Evolutionary conservation across 352 stramenopile genomes (phyloP), one percentile per base, ranked within the genome.

Genomic region (Pythium aquatile): DNA sequence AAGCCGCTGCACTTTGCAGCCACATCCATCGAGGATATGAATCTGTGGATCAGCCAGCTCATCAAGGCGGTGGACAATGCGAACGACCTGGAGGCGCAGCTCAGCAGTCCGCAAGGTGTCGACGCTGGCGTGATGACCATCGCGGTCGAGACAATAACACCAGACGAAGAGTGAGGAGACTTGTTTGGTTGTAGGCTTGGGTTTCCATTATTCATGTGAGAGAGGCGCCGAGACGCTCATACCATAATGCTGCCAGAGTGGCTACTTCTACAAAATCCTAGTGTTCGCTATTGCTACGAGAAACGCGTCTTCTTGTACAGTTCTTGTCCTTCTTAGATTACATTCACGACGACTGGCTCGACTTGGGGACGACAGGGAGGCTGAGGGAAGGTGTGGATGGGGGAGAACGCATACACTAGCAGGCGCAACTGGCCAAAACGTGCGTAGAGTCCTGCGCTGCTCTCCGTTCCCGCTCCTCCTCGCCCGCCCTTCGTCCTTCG

Each of bases 11-110:
- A 87, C 28, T 81, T 91, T 47, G 77, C 79, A 0, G 82, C 78
- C 7, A 69, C 51, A 9, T 81, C 71, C 35, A 78, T 91, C n/a
- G 78, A 85, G 9, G 79, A 87, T 51, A 85, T 91, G 79, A 88
- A 88, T 61, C 69, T 66, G 3, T 91, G 82, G 82, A 86, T 91
- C 59, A 72, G 68, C 0, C 70, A 74, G 16, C 55, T 91, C n/a
- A 77, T 81, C 63, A 78, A 85, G 37, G 79, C 82, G 35, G 81
- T 91, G 55, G 82, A 84, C 5, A 71, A 78, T 28, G 81, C 76
- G 1, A 79, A 88, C 49, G 78, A 81, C 26, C 67, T 85, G 1
- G 78, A 89, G 37, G 60, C 66, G 10, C 44, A 58, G 47, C 58
- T 33, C 28, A 48, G 11, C 24, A 65, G 33, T 58, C 58, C 58